Evolutionary conservation across 2,329 filamentous ascomycete species (phyloP), one percentile per base, ranked within the genome.

Genomic region (Cladosporium sp.): DNA sequence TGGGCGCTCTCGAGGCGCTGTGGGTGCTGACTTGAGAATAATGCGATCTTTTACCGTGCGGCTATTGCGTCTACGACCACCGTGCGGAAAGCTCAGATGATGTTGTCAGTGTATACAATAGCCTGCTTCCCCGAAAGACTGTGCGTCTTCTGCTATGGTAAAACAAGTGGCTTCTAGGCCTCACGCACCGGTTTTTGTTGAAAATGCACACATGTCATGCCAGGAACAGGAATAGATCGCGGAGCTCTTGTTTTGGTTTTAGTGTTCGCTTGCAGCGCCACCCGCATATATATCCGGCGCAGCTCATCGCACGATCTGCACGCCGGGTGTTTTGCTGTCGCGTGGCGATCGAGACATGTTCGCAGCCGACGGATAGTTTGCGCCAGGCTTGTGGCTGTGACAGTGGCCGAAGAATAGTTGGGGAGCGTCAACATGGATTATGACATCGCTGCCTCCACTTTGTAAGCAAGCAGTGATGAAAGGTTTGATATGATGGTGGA

Each of bases 241-340:
- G 32, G 34, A 58, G 41, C 41, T 47, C 41, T 47, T 47, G 41
- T 47, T 28, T 55, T 38, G 32, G 24, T 34, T 58, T 34, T 58
- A 58, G 34, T 21, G 26, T 28, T 59, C 58, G 58, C 58, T 49
- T 60, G 58, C 32, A 41, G 38, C 41, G 41, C 41, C 58, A 49
- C 58, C 15, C 28, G n/a, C 28, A 44, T 47, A 8, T 49, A 14
- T 32, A 28, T 36, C 59, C 59, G 44, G 59, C 44, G 55, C 55
- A 58, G 32, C n/a, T 32, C 60, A 63, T 63, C 60, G 60, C 60
- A 18, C 60, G 60, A 63, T 63, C 60, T 63, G 49, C 60, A 63
- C 34, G 47, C 44, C 26, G 55, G 55, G n/a, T 57, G 28, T 58
- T 36, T 32, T 28, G 38, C 59, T 30, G 26, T 49, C 60, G 49